A percentile compares a stretch with the other conserved stretches of the same genome.
Conservation (phyloP, 768 basidiomycete genomes). For the Psilocybe cyanescens region DNA sequence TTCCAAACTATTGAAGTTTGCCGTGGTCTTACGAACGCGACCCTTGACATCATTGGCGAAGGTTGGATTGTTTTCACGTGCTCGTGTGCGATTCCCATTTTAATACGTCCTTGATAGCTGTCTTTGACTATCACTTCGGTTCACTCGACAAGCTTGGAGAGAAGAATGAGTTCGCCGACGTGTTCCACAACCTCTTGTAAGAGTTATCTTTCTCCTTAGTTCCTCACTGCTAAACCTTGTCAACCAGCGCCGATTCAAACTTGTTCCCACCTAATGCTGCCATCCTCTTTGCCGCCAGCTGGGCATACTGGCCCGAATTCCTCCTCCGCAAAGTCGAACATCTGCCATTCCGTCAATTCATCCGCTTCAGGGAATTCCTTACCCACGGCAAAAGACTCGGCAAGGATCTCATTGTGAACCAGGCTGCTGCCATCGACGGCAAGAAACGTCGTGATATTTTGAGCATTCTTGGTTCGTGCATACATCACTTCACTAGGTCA, state of each 20-base stretch:
- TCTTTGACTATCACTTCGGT: constrained; percentile 16
- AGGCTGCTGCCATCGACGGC: constrained; percentile 5
- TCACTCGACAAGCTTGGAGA: constrained; percentile 8
- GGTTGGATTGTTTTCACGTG: background rate
- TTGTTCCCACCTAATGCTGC: constrained; percentile 11
- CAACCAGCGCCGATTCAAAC: constrained; percentile 10
- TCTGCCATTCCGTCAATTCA: constrained; percentile 15
- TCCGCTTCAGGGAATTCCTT: constrained; percentile 13
- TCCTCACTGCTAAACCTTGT: background rate
- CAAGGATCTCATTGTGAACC: constrained; percentile 10
- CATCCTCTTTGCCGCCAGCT: constrained; percentile 15
- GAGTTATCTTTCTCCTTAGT: background rate
- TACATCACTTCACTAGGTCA: background rate
- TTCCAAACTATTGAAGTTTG: constrained; percentile 13
- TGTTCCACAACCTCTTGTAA: constrained; percentile 15
- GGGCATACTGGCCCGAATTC: constrained; percentile 14
- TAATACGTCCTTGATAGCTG: background rate
- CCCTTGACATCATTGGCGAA: constrained; percentile 16
- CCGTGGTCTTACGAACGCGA: constrained; percentile 9
- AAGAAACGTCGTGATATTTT: constrained; percentile 15
- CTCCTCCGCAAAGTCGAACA: constrained; percentile 5
- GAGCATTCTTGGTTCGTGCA: constrained; percentile 10
- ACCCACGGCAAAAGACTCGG: constrained; percentile 12
- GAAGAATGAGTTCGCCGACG: constrained; percentile 12
- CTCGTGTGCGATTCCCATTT: background rate